These are phyloP conservation scores for Pseudocercospora pini-densiflorae DNA, from an alignment of 2,329 filamentous ascomycete genomes.

Conservation along the genomic window DNA sequence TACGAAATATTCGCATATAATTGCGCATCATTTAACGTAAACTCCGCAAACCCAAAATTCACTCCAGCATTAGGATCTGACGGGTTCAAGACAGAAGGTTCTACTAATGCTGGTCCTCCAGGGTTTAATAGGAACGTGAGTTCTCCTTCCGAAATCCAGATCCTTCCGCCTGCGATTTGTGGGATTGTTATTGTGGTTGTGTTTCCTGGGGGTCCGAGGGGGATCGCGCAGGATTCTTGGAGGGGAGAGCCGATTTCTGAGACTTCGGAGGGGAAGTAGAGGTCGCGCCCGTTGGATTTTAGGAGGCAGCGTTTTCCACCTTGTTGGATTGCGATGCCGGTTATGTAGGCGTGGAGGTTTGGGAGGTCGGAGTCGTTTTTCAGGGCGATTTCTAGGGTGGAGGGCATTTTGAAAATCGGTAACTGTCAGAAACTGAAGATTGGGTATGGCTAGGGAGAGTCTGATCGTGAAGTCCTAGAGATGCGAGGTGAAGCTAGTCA, in stretches of 20 bases:
- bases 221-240: conserved; percentile 43
- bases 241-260: conserved; percentile 39
- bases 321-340: conserved; percentile 43
- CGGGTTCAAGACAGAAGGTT: conserved; percentile 43
- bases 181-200: conserved; percentile 39
- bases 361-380: conserved; percentile 41
- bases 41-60: conserved; percentile 54
- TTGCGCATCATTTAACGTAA: conserved; percentile 53
- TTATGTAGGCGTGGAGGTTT: conserved; percentile 43
- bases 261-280: conserved; percentile 42
- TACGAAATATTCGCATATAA: conserved; percentile 53
- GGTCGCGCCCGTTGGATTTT: conserved; percentile 40
- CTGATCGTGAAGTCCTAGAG: not conserved
- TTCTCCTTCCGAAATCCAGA: conserved; percentile 43
- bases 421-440: not conserved
- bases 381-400: conserved; percentile 41
- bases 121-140: conserved; percentile 45
- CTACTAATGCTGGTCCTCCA: conserved; percentile 42
- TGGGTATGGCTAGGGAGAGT: not conserved
- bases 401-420: conserved; percentile 35
- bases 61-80: conserved; percentile 51
- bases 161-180: conserved; percentile 44
- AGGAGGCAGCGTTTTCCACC: conserved; percentile 40
- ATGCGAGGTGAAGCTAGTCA: too few relatives aligned
- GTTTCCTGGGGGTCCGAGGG: conserved; percentile 40